A percentile compares a stretch with the other conserved stretches of the same genome.
Evolutionary conservation across 176 grass and related monocot genomes (phyloP).

Genomic region (Phragmites australis): DNA sequence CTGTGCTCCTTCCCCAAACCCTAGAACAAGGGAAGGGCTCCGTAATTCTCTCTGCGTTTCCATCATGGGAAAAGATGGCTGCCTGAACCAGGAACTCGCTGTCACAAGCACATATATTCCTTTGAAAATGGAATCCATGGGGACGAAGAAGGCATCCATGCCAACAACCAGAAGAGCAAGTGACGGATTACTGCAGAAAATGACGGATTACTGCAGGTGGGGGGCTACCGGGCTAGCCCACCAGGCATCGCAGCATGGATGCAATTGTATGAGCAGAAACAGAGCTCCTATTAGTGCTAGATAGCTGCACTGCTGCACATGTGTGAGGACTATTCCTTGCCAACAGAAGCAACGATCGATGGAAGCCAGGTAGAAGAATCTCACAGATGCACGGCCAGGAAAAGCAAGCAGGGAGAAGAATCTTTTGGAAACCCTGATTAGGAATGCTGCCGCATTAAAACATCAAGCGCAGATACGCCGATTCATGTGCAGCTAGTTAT

Average conservation of each 20-base stretch:
- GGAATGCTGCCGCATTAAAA: constrained; percentile 41
- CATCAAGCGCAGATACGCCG: constrained; percentile 7
- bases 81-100: constrained; percentile 30
- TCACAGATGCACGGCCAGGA: constrained; percentile 46
- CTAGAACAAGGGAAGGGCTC: constrained; percentile 33
- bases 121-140: constrained; percentile 36
- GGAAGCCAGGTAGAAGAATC: constrained; percentile 47
- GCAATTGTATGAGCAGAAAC: not conserved
- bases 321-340: constrained; percentile 49
- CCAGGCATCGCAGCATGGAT: no score
- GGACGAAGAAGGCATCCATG: not conserved
- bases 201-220: no score
- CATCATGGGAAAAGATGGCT: constrained; percentile 59
- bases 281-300: not conserved
- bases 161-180: not conserved
- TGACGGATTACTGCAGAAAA: not conserved
- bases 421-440: constrained; percentile 48
- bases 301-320: constrained; percentile 2
- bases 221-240: no score
- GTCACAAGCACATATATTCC: constrained; percentile 48
- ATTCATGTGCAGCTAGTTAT: constrained; percentile 24
- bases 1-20: constrained; percentile 43
- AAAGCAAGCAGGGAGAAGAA: constrained; percentile 36
- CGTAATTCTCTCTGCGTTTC: constrained; percentile 44
- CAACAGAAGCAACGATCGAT: constrained; percentile 57